A percentile compares a stretch with the other conserved stretches of the same genome.
These are phyloP conservation scores for Colletotrichum sp. DNA, from an alignment of 2,329 filamentous ascomycete species.

Conservation along the genomic window DNA sequence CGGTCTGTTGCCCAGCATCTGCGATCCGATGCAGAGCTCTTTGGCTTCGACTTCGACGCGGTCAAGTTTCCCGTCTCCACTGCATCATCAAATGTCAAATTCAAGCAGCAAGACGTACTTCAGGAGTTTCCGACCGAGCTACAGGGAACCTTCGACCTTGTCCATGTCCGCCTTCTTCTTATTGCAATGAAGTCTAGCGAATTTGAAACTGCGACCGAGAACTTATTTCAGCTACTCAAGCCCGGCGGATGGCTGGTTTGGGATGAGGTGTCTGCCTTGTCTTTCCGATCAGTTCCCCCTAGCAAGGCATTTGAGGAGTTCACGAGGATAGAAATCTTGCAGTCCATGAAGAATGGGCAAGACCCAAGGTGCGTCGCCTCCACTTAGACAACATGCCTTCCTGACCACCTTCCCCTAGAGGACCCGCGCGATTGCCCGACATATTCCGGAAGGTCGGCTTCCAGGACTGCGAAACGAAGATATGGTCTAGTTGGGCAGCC, in stretches of 20 bases:
- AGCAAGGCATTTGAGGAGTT: background rate
- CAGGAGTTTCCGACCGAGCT: background rate
- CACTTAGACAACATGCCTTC: fast-evolving
- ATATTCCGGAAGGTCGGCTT: background rate
- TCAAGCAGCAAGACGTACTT: background rate
- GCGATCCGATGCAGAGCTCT: background rate
- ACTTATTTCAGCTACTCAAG: background rate
- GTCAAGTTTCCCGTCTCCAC: background rate
- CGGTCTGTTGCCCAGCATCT: background rate
- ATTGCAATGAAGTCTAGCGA: background rate
- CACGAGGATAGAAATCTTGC: background rate
- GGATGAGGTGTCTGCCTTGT: background rate
- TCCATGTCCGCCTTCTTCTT: background rate
- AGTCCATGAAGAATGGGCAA: background rate
- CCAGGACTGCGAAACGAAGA: background rate
- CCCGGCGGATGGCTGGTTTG: background rate
- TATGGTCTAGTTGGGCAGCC: background rate
- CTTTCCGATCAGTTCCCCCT: background rate
- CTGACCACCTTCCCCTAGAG: background rate
- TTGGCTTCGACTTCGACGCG: background rate
- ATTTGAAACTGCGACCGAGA: background rate
- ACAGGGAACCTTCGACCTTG: background rate
- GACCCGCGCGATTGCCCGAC: background rate
- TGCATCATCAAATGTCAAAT: background rate
- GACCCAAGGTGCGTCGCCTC: background rate